Evolutionary conservation across 2,329 filamentous ascomycete species (phyloP), one percentile per base, ranked within the genome.

Genomic region (Ramularia endophylla): DNA sequence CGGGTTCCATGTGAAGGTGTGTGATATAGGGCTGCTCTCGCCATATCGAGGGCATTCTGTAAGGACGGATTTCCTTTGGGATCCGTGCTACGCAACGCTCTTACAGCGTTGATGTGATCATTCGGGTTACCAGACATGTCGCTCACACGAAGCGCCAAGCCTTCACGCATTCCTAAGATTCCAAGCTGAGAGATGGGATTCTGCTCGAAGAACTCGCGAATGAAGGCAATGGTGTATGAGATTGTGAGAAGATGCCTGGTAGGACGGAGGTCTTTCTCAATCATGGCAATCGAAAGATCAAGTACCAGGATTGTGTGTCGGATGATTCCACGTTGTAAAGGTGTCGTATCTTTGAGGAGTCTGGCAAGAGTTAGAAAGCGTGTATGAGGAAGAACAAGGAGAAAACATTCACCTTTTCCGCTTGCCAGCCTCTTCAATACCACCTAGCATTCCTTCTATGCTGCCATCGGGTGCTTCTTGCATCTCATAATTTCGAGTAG

Each of bases 121-220:
- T 82, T 82, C 2, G 90, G 88, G 59, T 95, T 95, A 8, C 92
- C 92, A 41, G 85, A 84, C 72, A 97, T 82, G 59, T 95, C 87
- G 59, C 85, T 92, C 49, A 98, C 78, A 28, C 86, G 74, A 17
- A 94, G 72, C 2, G 89, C 89, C 12, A 97, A 73, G 12, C 92
- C 92, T 62, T 97, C 92, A 47, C 86, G 80, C 85, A 97, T 95
- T 37, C 86, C 90, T 28, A 98, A 72, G 20, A 98, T 83, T 17
- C 85, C 89, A 42, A 98, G 77, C 66, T 98, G 92, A 8, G 88
- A 94, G 52, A 98, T 97, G 8, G 92, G 92, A 58, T 98, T 98
- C 66, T 98, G 92, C 66, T 97, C 92, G 61, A 97, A 98, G 67
- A 87, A 98, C 63, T 95, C 90, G 44, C 82, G 77, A 36, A 97